These are phyloP conservation scores for Carex parvula DNA, from an alignment of 176 grass and related monocot species.

Conservation along the genomic window DNA sequence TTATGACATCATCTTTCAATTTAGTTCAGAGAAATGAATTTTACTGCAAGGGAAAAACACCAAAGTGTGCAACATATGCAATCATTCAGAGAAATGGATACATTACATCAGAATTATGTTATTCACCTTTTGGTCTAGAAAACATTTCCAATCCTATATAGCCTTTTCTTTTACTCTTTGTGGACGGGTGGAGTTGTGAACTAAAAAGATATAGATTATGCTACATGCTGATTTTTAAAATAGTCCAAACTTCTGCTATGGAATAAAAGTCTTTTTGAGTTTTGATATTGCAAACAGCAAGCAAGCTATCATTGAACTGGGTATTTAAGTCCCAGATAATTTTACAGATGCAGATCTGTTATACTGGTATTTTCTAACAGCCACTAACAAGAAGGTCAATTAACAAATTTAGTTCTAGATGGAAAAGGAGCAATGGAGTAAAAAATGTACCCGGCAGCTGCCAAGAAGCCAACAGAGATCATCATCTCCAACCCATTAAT, in stretches of 20 bases:
- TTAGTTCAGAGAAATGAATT: neutral
- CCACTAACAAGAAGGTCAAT: neutral
- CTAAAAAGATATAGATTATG: neutral
- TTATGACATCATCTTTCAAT: neutral
- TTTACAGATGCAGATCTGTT: neutral
- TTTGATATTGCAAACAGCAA: neutral
- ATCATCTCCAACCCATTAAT: conserved; percentile 99
- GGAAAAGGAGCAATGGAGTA: neutral
- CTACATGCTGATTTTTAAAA: neutral
- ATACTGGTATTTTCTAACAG: neutral
- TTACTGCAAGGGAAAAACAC: neutral
- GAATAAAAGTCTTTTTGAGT: neutral
- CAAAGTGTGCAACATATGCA: too few species aligned
- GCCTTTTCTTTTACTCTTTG: neutral
- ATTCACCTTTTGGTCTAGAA: too few species aligned
- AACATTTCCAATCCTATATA: too few species aligned
- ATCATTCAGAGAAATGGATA: too few species aligned
- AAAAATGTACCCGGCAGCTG: conserved; percentile 51
- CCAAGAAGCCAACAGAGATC: conserved; percentile 67
- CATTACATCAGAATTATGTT: too few species aligned
- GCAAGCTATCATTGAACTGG: neutral
- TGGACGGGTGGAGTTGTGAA: neutral
- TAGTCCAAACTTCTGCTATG: neutral
- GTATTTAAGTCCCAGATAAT: neutral
- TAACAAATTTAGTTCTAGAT: neutral